These are phyloP conservation scores for Luzula sylvatica DNA, from an alignment of 176 grass and related monocot genomes.

Conservation along the genomic window DNA sequence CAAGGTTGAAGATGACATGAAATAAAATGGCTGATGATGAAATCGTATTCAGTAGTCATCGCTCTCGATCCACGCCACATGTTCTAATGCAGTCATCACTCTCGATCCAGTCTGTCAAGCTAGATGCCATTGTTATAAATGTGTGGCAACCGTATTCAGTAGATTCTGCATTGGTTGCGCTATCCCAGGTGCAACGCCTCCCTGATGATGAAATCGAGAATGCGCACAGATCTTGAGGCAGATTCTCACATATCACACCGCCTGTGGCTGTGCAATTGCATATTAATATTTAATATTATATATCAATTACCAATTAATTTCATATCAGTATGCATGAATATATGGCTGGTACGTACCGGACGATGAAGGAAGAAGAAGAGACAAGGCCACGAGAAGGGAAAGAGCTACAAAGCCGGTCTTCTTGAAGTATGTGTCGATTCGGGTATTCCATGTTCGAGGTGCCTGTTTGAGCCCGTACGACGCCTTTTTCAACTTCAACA, in stretches of 20 bases:
- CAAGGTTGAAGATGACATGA: too few relatives aligned
- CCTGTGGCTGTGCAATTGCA: background rate
- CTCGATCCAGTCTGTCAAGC: constrained; percentile 39
- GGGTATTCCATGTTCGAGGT: too few relatives aligned
- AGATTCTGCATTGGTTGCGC: background rate
- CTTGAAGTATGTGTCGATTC: too few relatives aligned
- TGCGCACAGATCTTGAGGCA: constrained; percentile 51
- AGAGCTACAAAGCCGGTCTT: too few relatives aligned
- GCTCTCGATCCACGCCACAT: constrained; percentile 41
- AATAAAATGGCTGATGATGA: too few relatives aligned
- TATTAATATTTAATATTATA: background rate
- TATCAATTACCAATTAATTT: background rate
- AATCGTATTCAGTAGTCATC: too few relatives aligned
- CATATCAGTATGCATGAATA: background rate
- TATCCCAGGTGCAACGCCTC: constrained; percentile 48
- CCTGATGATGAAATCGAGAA: constrained; percentile 51
- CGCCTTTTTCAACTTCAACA: too few relatives aligned
- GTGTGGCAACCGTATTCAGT: constrained; percentile 26
- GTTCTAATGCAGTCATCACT: constrained; percentile 29
- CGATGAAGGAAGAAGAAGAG: background rate
- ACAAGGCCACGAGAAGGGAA: constrained; percentile 9
- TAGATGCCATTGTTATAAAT: constrained; percentile 16
- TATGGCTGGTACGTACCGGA: constrained; percentile 12
- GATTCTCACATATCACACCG: constrained; percentile 44
- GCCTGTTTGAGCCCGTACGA: too few relatives aligned